Evolutionary conservation across 148 eudicot species (phyloP).

Genomic region (Heliamphora exappendiculata): DNA sequence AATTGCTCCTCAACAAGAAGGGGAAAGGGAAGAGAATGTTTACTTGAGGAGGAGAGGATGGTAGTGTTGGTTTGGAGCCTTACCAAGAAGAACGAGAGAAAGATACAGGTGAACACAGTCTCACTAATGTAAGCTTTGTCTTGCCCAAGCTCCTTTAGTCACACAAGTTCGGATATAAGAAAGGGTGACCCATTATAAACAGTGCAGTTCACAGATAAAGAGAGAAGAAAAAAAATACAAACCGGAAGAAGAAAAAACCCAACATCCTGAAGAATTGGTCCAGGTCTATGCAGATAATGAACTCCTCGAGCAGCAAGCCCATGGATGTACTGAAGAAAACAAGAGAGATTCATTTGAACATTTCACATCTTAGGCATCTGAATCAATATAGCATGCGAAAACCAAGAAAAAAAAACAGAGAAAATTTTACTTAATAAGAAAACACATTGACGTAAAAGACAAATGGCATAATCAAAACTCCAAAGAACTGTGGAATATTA

Average conservation of each 20-base stretch:
- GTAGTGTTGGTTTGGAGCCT: constrained; percentile 12
- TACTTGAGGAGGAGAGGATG: neutral
- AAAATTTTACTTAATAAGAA: neutral
- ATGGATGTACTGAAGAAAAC: constrained; percentile 71
- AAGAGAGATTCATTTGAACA: neutral
- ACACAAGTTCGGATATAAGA: neutral
- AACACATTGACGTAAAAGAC: neutral
- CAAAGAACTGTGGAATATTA: neutral
- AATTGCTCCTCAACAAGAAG: neutral
- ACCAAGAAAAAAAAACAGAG: neutral
- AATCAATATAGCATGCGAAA: neutral
- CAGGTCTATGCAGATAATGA: constrained; percentile 93
- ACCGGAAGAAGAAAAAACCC: constrained; percentile 96
- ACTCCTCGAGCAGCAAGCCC: constrained; percentile 97
- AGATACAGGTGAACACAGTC: constrained; percentile 62
- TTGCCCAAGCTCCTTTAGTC: constrained; percentile 77
- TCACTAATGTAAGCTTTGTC: constrained; percentile 90
- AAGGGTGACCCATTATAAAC: neutral
- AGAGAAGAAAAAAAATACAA: constrained; percentile 8
- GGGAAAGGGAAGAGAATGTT: neutral
- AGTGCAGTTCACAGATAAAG: neutral
- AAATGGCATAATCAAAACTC: neutral
- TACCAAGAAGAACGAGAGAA: constrained; percentile 79
- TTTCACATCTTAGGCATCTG: neutral
- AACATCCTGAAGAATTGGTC: constrained; percentile 83